A percentile compares a stretch with the other conserved stretches of the same genome.
Evolutionary conservation across 495 filamentous ascomycete genomes (phyloP).

Genomic region (Podospora sp.): DNA sequence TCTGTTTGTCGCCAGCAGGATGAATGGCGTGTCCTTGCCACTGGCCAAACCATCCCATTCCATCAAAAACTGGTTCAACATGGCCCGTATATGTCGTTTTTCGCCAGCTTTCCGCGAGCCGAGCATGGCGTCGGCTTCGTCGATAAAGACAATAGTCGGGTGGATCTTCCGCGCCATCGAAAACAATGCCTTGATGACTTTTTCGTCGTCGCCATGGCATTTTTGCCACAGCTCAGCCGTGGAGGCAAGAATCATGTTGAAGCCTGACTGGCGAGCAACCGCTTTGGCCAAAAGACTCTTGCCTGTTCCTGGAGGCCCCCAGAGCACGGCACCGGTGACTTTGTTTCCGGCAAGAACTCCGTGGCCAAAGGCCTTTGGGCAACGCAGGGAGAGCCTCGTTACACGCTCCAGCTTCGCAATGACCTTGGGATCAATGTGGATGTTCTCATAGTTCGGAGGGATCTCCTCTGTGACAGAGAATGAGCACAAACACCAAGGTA

Average conservation of each 20-base stretch:
- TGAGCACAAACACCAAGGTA: not conserved
- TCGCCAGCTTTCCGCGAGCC: conserved; percentile 13
- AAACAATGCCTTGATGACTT: conserved; percentile 31
- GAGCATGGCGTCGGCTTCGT: conserved; percentile 35
- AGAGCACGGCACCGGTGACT: conserved; percentile 88
- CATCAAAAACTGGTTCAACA: conserved; percentile 31
- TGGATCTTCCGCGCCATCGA: conserved; percentile 24
- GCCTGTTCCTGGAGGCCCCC: conserved; percentile 89
- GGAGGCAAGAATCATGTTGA: conserved; percentile 24
- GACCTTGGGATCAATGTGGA: not conserved
- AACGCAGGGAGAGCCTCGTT: not conserved
- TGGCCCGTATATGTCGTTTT: conserved; percentile 14
- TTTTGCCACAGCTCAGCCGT: conserved; percentile 17
- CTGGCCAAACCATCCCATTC: conserved; percentile 29
- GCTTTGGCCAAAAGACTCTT: conserved; percentile 61
- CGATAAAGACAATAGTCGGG: conserved; percentile 35
- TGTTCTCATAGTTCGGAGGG: conserved; percentile 13
- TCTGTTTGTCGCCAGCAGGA: conserved; percentile 31
- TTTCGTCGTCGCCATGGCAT: conserved; percentile 28
- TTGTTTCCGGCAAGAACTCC: conserved; percentile 17
- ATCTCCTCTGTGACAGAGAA: conserved; percentile 2
- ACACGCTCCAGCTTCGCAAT: not conserved
- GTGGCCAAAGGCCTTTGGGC: not conserved
- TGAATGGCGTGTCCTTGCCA: conserved; percentile 15
- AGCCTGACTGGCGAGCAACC: conserved; percentile 18